Evolutionary conservation across 257 asterid species (phyloP).

Genomic region (Salvia hispanica): DNA sequence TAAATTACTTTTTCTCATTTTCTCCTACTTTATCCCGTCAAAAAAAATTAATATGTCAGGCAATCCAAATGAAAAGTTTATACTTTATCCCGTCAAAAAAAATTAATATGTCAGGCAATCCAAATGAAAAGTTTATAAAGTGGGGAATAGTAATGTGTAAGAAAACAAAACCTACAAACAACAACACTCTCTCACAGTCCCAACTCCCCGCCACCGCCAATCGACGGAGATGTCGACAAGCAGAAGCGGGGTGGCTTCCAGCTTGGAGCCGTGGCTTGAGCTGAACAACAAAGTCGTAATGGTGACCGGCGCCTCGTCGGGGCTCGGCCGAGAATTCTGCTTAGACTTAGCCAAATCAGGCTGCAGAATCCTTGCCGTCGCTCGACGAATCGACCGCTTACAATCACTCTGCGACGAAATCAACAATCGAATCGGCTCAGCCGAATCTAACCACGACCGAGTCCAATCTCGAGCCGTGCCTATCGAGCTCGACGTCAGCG

Average conservation of each 20-base stretch:
- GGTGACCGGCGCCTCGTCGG: conserved; percentile 63
- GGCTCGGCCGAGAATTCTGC: conserved; percentile 51
- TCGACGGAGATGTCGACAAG: not conserved
- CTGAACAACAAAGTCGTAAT: conserved; percentile 41
- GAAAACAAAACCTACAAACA: too few relatives aligned
- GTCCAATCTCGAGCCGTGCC: conserved; percentile 39
- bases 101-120: too few relatives aligned
- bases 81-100: too few relatives aligned
- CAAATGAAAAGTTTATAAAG: too few relatives aligned
- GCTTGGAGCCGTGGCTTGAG: conserved; percentile 41
- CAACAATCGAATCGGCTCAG: conserved; percentile 18
- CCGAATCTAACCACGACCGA: not conserved
- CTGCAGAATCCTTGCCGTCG: conserved; percentile 53
- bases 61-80: too few relatives aligned
- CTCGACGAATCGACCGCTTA: conserved; percentile 50
- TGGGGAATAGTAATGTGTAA: too few relatives aligned
- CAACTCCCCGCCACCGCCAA: too few relatives aligned
- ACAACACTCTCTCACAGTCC: too few relatives aligned
- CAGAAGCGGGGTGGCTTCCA: conserved; percentile 11
- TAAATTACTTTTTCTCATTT: too few relatives aligned
- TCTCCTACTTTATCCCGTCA: too few relatives aligned
- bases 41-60: too few relatives aligned
- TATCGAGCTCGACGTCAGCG: conserved; percentile 58
- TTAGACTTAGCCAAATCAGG: conserved; percentile 48
- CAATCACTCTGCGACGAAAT: conserved; percentile 46